Evolutionary conservation across 2,329 filamentous ascomycete genomes (phyloP).

Genomic region (Penicillium sp.): DNA sequence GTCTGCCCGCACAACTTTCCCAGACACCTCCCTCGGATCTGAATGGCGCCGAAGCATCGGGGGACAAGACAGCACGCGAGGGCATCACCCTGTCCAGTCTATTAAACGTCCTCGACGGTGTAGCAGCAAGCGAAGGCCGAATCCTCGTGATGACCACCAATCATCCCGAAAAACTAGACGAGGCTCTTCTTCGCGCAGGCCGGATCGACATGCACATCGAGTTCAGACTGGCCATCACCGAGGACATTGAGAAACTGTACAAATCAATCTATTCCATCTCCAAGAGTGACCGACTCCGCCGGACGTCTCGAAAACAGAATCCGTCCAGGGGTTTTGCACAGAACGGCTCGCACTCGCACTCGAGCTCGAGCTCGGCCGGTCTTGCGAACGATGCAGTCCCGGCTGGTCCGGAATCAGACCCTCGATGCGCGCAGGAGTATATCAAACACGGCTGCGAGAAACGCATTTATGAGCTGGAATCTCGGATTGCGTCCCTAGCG

Average conservation of each 20-base stretch:
- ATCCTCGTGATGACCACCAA: constrained; percentile 73
- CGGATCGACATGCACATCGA: constrained; percentile 60
- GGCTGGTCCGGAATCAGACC: no score
- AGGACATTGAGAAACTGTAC: constrained; percentile 37
- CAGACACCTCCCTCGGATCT: neutral
- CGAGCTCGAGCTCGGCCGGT: no score
- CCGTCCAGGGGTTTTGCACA: no score
- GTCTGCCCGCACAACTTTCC: no score
- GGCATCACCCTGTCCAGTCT: constrained; percentile 61
- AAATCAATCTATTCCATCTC: constrained; percentile 32
- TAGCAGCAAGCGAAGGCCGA: constrained; percentile 62
- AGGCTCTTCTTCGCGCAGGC: constrained; percentile 59
- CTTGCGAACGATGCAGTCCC: no score
- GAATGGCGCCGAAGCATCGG: neutral
- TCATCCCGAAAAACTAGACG: constrained; percentile 57
- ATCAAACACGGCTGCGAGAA: neutral
- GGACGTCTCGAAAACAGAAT: neutral
- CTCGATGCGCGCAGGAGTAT: no score
- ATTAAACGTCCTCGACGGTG: constrained; percentile 65
- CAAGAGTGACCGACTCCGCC: constrained; percentile 25
- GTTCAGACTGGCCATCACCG: constrained; percentile 43
- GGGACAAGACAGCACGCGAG: constrained; percentile 15
- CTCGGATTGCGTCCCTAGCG: constrained; percentile 22
- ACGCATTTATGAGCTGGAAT: constrained; percentile 8
- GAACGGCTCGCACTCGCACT: no score